phyloP scores from a whole-genome alignment of 495 filamentous ascomycete genomes.

The Aspergillus bertholletiae region DNA sequence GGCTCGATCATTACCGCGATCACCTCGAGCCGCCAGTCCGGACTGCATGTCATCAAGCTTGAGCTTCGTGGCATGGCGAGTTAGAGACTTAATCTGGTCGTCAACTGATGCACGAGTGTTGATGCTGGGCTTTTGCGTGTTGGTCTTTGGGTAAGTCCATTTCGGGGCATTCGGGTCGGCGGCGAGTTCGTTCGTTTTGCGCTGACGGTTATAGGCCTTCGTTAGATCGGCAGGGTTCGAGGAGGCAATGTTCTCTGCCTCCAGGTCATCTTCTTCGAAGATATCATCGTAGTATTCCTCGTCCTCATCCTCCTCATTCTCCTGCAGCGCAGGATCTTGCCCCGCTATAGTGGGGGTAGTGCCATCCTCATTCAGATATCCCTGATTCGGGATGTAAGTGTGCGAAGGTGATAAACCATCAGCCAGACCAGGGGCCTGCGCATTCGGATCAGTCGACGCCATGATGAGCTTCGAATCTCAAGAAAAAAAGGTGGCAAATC shows the following conservation, averaged over 20 bases:
- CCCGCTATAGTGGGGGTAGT: conserved; percentile 32
- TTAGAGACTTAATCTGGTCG: conserved; percentile 79
- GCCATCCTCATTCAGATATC: conserved; percentile 41
- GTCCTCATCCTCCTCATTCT: conserved; percentile 36
- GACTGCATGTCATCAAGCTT: conserved; percentile 67
- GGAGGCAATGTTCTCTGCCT: conserved; percentile 55
- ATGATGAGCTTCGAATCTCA: conserved; percentile 16
- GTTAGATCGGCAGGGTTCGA: conserved; percentile 68
- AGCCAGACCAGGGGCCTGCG: conserved; percentile 29
- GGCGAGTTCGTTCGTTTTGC: conserved; percentile 55
- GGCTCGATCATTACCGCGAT: conserved; percentile 65
- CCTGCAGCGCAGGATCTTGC: conserved; percentile 28
- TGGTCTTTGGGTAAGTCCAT: conserved; percentile 67
- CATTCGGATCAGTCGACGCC: conserved; percentile 20
- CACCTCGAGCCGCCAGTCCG: conserved; percentile 49
- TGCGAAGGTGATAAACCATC: conserved; percentile 49
- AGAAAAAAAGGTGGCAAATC: conserved; percentile 4
- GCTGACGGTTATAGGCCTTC: conserved; percentile 88
- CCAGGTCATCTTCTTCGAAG: conserved; percentile 48
- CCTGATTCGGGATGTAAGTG: conserved; percentile 52
- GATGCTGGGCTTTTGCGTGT: conserved; percentile 76
- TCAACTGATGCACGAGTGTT: conserved; percentile 77
- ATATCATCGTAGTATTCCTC: conserved; percentile 59
- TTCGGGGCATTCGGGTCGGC: conserved; percentile 51
- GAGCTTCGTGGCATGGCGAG: conserved; percentile 86